These are phyloP conservation scores for Drechslera avenae DNA, from an alignment of 2,329 filamentous ascomycete genomes.

Conservation along the genomic window DNA sequence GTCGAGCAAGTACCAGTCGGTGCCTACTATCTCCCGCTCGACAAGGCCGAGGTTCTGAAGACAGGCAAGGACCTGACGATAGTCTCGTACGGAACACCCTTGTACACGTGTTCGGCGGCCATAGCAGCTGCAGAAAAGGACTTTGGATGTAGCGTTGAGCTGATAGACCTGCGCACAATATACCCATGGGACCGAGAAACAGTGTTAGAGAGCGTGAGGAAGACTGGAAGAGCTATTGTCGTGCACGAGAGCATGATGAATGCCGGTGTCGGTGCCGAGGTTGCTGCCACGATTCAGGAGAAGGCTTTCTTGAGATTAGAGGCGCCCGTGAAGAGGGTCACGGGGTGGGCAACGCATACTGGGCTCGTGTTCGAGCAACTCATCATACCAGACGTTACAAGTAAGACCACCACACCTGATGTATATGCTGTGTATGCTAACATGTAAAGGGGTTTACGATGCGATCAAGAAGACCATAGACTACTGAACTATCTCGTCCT, in stretches of 20 bases:
- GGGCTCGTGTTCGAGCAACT: conserved; percentile 75
- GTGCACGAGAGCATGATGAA: conserved; percentile 95
- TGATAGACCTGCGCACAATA: conserved; percentile 85
- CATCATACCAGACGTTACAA: conserved; percentile 80
- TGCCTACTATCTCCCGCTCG: conserved; percentile 81
- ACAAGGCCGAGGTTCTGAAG: conserved; percentile 83
- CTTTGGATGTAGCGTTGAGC: conserved; percentile 75
- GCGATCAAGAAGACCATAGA: conserved; percentile 54
- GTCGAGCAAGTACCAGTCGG: conserved; percentile 87
- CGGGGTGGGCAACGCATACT: conserved; percentile 87
- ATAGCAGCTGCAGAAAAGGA: conserved; percentile 77
- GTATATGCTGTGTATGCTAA: conserved; percentile 18
- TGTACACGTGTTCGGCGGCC: conserved; percentile 81
- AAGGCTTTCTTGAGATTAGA: conserved; percentile 83
- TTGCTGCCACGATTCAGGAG: conserved; percentile 87
- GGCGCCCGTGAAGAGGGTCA: conserved; percentile 81
- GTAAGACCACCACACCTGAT: conserved; percentile 63
- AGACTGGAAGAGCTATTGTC: conserved; percentile 84
- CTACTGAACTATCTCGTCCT: conserved; percentile 39
- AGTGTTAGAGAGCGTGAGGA: conserved; percentile 79
- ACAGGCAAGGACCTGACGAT: conserved; percentile 80
- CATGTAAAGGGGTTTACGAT: conserved; percentile 53
- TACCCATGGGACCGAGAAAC: conserved; percentile 91
- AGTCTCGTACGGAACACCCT: conserved; percentile 85
- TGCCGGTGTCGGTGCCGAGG: conserved; percentile 84